Base-by-base conservation (phyloP, 2,329 filamentous ascomycete species). In the Tolypocladium guangdongense region DNA sequence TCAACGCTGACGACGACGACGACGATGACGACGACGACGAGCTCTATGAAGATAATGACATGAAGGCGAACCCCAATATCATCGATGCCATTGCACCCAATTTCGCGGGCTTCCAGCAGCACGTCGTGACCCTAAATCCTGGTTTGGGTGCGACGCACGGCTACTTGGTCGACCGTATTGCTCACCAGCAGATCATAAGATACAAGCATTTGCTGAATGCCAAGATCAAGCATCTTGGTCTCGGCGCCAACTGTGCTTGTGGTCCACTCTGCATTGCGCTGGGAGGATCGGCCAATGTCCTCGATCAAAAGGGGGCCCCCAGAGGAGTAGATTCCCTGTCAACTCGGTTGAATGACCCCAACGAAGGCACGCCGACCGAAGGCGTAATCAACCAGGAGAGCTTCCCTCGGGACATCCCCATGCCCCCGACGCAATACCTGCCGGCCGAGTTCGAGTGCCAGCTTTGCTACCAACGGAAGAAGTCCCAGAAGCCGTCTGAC, bases 381-480 rank as follows among this genome's bases (percentile, higher is more conserved):
- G 84, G 83, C 2, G 77, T 81, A 4, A 82, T 91, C 48, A 83
- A 77, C 14, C 74, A 80, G 11, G 87, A 90, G 20, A 86, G 83
- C 57, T 95, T 96, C 63, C 90, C 90, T 0, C 71, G 72, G 4
- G 88, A 90, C 24, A 90, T 96, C 6, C 90, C 89, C 7, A 80
- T 89, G 68, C 91, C 91, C 7, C 90, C 89, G 2, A 86, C 89
- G 2, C 78, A 75, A 54, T 80, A 81, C 18, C 77, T 96, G 7
- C 91, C 91, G 0, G 89, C 90, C 4, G 84, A 92, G 63, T 92
- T 96, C 56, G 91, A 96, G 71, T 96, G 91, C 60, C 86, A 87
- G 38, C 74, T 96, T 24, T 96, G 91, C 71, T 96, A 89, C 72
- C 82, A 85, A 60, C 79, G 84, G 51, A 95, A 93, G 74, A 89